Conservation (phyloP, 176 grass and related monocot species). For the Eleusine coracana region DNA sequence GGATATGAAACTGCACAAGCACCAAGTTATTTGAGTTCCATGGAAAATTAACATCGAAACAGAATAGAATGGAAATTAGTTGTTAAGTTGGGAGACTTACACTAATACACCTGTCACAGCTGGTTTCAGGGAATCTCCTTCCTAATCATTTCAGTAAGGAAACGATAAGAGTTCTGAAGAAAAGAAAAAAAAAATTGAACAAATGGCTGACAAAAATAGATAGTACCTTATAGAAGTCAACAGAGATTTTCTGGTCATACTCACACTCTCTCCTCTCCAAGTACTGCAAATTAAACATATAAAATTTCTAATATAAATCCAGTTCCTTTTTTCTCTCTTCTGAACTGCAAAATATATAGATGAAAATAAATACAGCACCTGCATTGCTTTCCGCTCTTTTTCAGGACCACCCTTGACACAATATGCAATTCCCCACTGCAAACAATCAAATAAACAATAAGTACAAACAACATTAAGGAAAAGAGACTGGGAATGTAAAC, state of each 20-base stretch:
- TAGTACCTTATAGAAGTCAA: constrained; percentile 84
- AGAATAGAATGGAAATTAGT: not conserved
- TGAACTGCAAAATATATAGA: constrained; percentile 5
- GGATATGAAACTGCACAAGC: constrained; percentile 61
- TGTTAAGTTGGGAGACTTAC: constrained; percentile 49
- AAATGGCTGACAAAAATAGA: not conserved
- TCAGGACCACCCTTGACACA: constrained; percentile 75
- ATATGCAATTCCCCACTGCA: constrained; percentile 93
- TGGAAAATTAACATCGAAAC: constrained; percentile 11
- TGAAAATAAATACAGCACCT: constrained; percentile 47
- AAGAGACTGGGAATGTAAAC: not conserved
- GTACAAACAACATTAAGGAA: not conserved
- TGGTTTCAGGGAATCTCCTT: constrained; percentile 64
- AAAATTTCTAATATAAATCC: constrained; percentile 13
- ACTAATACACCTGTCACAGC: constrained; percentile 61
- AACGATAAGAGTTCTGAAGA: constrained; percentile 17
- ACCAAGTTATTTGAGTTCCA: constrained; percentile 31
- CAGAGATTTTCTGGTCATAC: constrained; percentile 77
- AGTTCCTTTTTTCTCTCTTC: not conserved
- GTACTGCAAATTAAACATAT: constrained; percentile 58
- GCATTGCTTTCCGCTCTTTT: constrained; percentile 75
- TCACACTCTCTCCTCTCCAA: constrained; percentile 91
- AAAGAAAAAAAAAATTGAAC: not conserved
- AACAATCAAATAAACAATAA: constrained; percentile 34
- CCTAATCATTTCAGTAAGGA: constrained; percentile 43